Percentiles rank a stretch among this genome's conserved stretches.
Evolutionary conservation across 2,329 filamentous ascomycete species (phyloP).

Genomic region (Colletotrichum orbiculare): DNA sequence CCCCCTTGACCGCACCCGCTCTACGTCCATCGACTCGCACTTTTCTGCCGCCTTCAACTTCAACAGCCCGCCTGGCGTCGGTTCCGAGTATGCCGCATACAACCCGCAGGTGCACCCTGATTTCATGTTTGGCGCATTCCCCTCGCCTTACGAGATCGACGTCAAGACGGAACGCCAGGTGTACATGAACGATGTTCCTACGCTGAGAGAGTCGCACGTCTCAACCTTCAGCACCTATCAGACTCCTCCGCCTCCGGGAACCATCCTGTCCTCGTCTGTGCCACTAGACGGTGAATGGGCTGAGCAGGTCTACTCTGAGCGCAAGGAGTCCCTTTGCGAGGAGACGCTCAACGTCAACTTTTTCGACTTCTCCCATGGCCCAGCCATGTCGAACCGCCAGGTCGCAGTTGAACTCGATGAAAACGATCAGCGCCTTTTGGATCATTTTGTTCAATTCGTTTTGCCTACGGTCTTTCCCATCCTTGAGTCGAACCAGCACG

Average conservation of each 20-base stretch:
- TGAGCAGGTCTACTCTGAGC: slow-evolving; percentile 75
- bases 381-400: slow-evolving; percentile 71
- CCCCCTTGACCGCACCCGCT: slow-evolving; percentile 77
- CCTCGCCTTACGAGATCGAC: slow-evolving; percentile 89
- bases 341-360: slow-evolving; percentile 80
- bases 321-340: slow-evolving; percentile 74
- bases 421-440: slow-evolving; percentile 84
- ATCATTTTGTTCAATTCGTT: slow-evolving; percentile 91
- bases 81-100: slow-evolving; percentile 70
- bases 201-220: slow-evolving; percentile 85
- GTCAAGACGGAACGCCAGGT: slow-evolving; percentile 96
- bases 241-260: slow-evolving; percentile 77
- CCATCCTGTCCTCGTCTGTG: slow-evolving; percentile 70
- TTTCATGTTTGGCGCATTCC: slow-evolving; percentile 66
- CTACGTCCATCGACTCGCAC: slow-evolving; percentile 83
- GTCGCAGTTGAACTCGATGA: slow-evolving; percentile 87
- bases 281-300: slow-evolving; percentile 75
- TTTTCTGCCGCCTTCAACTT: slow-evolving; percentile 79
- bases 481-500: slow-evolving; percentile 88
- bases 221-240: slow-evolving; percentile 95
- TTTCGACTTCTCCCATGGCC: slow-evolving; percentile 82
- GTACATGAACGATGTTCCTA: slow-evolving; percentile 90
- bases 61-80: slow-evolving; percentile 67
- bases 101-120: slow-evolving; percentile 71
- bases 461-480: slow-evolving; percentile 92